Conservation (phyloP, 2,329 filamentous ascomycete genomes). For the Penicillium sp. region DNA sequence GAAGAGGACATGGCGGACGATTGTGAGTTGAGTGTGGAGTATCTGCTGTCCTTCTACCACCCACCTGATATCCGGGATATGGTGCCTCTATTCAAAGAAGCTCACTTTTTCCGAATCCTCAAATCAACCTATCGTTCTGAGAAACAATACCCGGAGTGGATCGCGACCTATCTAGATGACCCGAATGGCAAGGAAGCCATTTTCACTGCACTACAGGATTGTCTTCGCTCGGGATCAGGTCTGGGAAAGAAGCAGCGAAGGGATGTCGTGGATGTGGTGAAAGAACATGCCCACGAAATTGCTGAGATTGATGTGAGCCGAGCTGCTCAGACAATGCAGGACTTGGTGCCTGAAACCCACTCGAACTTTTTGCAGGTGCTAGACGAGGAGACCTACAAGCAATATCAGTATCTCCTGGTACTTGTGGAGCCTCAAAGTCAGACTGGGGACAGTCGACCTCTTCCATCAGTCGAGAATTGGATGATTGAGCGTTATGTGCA, state of each 20-base stretch:
- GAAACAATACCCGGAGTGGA: slow-evolving; percentile 75
- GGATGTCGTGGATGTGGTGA: slow-evolving; percentile 71
- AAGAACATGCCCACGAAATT: slow-evolving; percentile 67
- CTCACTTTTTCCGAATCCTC: slow-evolving; percentile 86
- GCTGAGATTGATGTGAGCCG: slow-evolving; percentile 67
- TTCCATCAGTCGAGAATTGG: slow-evolving; percentile 52
- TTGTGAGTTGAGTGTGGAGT: slow-evolving; percentile 95
- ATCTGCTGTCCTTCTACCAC: slow-evolving; percentile 89
- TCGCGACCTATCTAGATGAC: slow-evolving; percentile 85
- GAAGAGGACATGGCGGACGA: slow-evolving; percentile 82
- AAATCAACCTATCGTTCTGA: slow-evolving; percentile 85
- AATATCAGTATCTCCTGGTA: slow-evolving; percentile 76
- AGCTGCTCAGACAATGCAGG: slow-evolving; percentile 68
- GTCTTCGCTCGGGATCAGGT: slow-evolving; percentile 66
- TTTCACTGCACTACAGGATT: slow-evolving; percentile 79
- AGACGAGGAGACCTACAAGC: slow-evolving; percentile 63
- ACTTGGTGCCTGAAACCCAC: slow-evolving; percentile 67
- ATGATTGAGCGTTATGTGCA: slow-evolving; percentile 85
- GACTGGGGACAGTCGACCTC: slow-evolving; percentile 36
- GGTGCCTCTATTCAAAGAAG: slow-evolving; percentile 76
- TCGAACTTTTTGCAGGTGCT: slow-evolving; percentile 66
- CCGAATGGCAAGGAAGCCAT: slow-evolving; percentile 72
- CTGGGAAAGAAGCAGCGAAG: slow-evolving; percentile 71
- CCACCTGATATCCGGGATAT: slow-evolving; percentile 78
- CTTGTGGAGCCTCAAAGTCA: slow-evolving; percentile 69